These are phyloP conservation scores for Cyclanthera cordifolia DNA, from an alignment of 306 rosid genomes.

Conservation along the genomic window DNA sequence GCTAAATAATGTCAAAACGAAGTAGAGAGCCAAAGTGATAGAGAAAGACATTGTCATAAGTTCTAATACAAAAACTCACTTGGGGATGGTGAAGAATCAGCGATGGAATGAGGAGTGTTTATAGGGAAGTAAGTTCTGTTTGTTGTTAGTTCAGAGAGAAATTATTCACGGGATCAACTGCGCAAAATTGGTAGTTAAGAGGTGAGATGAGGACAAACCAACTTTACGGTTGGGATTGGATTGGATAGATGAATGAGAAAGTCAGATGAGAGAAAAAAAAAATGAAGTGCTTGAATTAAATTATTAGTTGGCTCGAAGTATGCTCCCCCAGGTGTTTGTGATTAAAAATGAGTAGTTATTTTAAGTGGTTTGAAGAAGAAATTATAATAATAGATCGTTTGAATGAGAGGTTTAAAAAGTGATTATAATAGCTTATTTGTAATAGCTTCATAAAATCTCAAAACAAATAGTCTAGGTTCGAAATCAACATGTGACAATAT, in stretches of 20 bases:
- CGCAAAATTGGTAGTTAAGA: conserved; percentile 27
- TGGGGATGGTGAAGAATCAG: neutral
- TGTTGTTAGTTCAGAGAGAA: neutral
- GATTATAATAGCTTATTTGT: no score
- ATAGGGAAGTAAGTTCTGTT: neutral
- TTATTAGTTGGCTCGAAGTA: no score
- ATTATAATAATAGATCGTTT: no score
- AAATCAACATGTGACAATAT: no score
- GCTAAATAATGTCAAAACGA: conserved; percentile 19
- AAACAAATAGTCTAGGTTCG: no score
- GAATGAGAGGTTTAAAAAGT: no score
- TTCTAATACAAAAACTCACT: neutral
- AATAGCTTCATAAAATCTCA: no score
- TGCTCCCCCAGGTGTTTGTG: no score
- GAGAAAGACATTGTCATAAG: conserved; percentile 16
- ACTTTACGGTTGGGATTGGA: conserved; percentile 12
- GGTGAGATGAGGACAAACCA: conserved; percentile 11
- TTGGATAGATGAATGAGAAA: conserved; percentile 12
- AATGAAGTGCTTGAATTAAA: no score
- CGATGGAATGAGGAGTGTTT: neutral
- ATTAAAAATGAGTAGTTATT: no score
- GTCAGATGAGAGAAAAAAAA: neutral
- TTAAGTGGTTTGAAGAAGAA: no score
- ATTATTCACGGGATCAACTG: conserved; percentile 55
- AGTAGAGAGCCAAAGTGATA: conserved; percentile 16